These are phyloP conservation scores for Diaporthe humulicola DNA, from an alignment of 2,329 filamentous ascomycete genomes.

Conservation along the genomic window DNA sequence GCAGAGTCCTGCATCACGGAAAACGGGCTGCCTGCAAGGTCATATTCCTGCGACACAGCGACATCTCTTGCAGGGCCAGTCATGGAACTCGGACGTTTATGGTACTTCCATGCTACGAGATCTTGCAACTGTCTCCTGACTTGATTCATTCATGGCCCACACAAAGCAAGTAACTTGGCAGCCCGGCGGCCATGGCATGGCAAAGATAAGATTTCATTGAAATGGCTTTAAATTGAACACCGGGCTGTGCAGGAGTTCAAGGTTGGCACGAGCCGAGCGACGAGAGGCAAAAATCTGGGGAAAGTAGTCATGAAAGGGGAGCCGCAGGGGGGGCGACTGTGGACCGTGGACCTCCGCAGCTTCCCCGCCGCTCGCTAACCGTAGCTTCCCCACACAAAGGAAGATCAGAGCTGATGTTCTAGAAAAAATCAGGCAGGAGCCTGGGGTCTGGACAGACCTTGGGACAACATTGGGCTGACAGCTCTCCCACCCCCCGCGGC, in stretches of 20 bases:
- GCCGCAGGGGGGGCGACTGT: conserved; percentile 1
- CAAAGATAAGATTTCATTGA: conserved; percentile 12
- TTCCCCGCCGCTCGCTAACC: conserved; percentile 7
- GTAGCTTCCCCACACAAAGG: conserved; percentile 17
- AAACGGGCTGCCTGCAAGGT: background rate
- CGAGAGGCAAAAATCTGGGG: conserved; percentile 11
- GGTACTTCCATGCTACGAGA: background rate
- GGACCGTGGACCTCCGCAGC: conserved; percentile 3
- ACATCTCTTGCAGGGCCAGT: background rate
- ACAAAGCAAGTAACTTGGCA: background rate
- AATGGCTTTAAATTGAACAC: conserved; percentile 30
- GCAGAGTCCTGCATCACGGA: too few species aligned
- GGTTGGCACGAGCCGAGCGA: conserved; percentile 23
- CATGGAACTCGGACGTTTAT: background rate
- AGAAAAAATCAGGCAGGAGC: conserved; percentile 22
- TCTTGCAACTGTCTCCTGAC: background rate
- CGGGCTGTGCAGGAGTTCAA: conserved; percentile 16
- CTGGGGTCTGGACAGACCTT: conserved; percentile 1
- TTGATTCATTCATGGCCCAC: conserved; percentile 5
- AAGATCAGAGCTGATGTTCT: conserved; percentile 17
- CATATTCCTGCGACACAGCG: background rate
- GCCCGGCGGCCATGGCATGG: conserved; percentile 6
- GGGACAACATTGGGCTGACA: conserved; percentile 29
- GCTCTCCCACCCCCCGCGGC: conserved; percentile 10
- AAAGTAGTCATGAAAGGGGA: conserved; percentile 11